Percentiles rank a stretch among this genome's conserved stretches.
Conservation (phyloP, 2,329 filamentous ascomycete species). For the Rutstroemia sp. region DNA sequence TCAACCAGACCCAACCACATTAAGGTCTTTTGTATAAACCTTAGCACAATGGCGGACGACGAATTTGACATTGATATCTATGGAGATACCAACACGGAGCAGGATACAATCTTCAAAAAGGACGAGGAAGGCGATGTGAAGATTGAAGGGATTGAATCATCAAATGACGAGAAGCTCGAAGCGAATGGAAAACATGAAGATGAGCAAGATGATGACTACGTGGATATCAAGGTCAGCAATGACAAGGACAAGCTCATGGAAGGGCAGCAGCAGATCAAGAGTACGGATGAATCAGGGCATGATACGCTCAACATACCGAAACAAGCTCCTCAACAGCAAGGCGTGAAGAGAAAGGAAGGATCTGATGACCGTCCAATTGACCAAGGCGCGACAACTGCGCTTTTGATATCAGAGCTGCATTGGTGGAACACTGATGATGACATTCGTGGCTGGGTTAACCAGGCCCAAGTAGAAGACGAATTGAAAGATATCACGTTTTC, state of each 20-base stretch:
- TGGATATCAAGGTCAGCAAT: conserved; percentile 35
- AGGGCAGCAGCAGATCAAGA: conserved; percentile 35
- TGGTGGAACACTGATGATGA: conserved; percentile 99
- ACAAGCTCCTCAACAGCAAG: conserved; percentile 40
- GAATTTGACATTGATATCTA: conserved; percentile 70
- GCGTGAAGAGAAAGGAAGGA: conserved; percentile 53
- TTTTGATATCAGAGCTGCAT: conserved; percentile 82
- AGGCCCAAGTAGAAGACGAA: conserved; percentile 75
- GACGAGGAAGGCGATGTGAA: conserved; percentile 32
- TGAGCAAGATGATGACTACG: conserved; percentile 34
- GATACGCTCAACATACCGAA: conserved; percentile 31
- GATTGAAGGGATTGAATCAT: conserved; percentile 28
- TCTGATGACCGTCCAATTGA: conserved; percentile 53
- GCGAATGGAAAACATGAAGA: conserved; percentile 27
- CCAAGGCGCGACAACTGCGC: conserved; percentile 55
- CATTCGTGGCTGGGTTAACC: conserved; percentile 75
- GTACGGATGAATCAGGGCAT: conserved; percentile 33
- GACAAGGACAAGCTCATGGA: conserved; percentile 25
- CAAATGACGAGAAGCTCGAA: conserved; percentile 17
- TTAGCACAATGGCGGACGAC: conserved; percentile 53
- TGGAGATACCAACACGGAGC: conserved; percentile 48
- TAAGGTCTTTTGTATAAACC: conserved; percentile 7
- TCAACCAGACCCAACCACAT: background rate
- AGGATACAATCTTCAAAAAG: conserved; percentile 32
- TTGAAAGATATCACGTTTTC: conserved; percentile 92